These are phyloP conservation scores for Leccinum pachyderme DNA, from an alignment of 1,284 basidiomycete genomes.

Conservation along the genomic window DNA sequence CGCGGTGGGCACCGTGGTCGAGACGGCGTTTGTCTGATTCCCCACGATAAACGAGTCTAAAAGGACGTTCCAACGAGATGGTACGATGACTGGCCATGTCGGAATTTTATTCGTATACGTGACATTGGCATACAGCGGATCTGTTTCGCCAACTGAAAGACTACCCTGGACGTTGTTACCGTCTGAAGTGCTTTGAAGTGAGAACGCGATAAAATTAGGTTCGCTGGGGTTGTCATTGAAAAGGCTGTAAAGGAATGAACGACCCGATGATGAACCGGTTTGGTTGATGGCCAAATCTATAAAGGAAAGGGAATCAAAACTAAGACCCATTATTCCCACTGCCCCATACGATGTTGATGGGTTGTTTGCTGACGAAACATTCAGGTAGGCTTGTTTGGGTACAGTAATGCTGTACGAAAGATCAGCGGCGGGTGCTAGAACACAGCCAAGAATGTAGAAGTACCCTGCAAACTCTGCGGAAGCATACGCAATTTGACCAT, in stretches of 20 bases:
- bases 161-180: slow-evolving; percentile 57
- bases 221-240: slow-evolving; percentile 64
- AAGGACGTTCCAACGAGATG: slow-evolving; percentile 71
- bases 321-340: slow-evolving; percentile 72
- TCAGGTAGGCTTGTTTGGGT: slow-evolving; percentile 65
- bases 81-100: slow-evolving; percentile 63
- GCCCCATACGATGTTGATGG: slow-evolving; percentile 72
- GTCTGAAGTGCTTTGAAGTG: slow-evolving; percentile 59
- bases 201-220: slow-evolving; percentile 77
- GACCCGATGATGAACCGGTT: slow-evolving; percentile 56
- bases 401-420: slow-evolving; percentile 52
- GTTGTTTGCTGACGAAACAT: slow-evolving; percentile 58
- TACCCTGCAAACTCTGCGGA: slow-evolving; percentile 68
- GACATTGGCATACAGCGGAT: slow-evolving; percentile 57
- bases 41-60: slow-evolving; percentile 67
- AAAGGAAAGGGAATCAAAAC: slow-evolving; percentile 70
- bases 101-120: slow-evolving; percentile 54
- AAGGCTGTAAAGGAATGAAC: slow-evolving; percentile 70
- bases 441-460: slow-evolving; percentile 14
- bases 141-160: slow-evolving; percentile 71
- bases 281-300: slow-evolving; percentile 61
- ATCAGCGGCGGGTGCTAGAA: slow-evolving; percentile 8
- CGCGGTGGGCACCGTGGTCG: slow-evolving; percentile 52
- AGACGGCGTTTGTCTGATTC: slow-evolving; percentile 47
- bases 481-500: slow-evolving; percentile 59